phyloP scores from a whole-genome alignment of 768 basidiomycete species.

The Phlebiopsis gigantea region DNA sequence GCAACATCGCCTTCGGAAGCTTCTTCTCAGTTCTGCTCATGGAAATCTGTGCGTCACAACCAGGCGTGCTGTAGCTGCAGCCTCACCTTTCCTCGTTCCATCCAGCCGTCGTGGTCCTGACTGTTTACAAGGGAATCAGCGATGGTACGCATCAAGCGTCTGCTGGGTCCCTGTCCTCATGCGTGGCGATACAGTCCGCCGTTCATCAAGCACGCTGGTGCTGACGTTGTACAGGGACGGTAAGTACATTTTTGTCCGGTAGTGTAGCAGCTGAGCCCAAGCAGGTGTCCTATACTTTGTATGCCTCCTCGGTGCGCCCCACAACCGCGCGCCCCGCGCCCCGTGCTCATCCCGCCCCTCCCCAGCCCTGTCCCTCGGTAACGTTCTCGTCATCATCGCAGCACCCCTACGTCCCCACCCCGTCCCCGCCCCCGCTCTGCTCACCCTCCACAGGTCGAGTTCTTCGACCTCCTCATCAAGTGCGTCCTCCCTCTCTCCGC shows the following conservation, averaged over 20 bases:
- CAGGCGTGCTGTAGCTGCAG: not conserved
- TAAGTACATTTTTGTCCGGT: not conserved
- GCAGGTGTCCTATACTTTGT: not conserved
- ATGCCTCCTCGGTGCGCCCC: not conserved
- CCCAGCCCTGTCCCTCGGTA: constrained; percentile 10
- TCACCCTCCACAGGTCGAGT: constrained; percentile 1
- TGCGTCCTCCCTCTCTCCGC: not conserved
- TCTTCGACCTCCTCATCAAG: not conserved
- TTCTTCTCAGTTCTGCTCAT: not conserved
- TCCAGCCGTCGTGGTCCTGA: not conserved
- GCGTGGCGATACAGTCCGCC: not conserved
- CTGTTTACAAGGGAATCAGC: not conserved
- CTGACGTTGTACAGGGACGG: not conserved
- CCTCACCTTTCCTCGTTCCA: not conserved
- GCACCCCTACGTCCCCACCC: constrained; percentile 2
- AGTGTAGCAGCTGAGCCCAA: not conserved
- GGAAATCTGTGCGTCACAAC: not conserved
- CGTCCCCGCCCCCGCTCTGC: not conserved
- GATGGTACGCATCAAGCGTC: not conserved
- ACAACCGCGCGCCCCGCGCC: not conserved
- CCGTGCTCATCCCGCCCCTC: not conserved
- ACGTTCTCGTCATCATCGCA: constrained; percentile 10
- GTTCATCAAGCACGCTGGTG: not conserved
- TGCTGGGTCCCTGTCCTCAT: not conserved
- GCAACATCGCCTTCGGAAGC: constrained; percentile 5